phyloP scores from a whole-genome alignment of 306 rosid genomes.

The Glycine tomentella region DNA sequence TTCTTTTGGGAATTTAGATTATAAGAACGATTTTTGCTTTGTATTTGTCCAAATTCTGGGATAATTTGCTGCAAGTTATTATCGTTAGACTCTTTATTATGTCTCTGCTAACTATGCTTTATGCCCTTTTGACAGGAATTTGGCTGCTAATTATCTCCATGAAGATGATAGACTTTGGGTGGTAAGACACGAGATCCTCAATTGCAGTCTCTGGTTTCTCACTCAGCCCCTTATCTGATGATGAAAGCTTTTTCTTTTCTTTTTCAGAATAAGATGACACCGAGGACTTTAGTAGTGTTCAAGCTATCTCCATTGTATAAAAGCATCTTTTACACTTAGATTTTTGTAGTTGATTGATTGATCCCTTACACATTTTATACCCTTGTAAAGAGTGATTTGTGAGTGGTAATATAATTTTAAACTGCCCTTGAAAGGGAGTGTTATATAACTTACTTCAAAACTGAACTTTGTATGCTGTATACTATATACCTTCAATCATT shows the following conservation, averaged over 20 bases:
- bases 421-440: constrained; percentile 1
- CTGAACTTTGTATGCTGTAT: constrained; percentile 20
- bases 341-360: constrained; percentile 43
- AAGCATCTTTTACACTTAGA: constrained; percentile 44
- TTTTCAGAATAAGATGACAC: constrained; percentile 37
- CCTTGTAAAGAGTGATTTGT: constrained; percentile 43
- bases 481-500: constrained; percentile 18
- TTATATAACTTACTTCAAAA: constrained; percentile 18
- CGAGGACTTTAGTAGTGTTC: constrained; percentile 41
- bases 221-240: too few species aligned
- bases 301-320: constrained; percentile 45
- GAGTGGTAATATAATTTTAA: constrained; percentile 11
- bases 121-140: too few species aligned
- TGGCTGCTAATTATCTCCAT: too few species aligned
- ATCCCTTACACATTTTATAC: constrained; percentile 33
- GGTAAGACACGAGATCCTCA: too few species aligned
- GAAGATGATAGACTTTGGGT: too few species aligned
- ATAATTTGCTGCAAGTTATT: too few species aligned
- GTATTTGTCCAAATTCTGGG: too few species aligned
- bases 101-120: too few species aligned
- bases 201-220: too few species aligned
- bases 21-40: too few species aligned
- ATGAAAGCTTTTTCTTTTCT: not conserved
- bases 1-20: too few species aligned
- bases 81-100: too few species aligned